A percentile compares a stretch with the other conserved stretches of the same genome.
phyloP scores from a whole-genome alignment of 768 basidiomycete genomes.

The Krasilnikovozyma curviuscula region DNA sequence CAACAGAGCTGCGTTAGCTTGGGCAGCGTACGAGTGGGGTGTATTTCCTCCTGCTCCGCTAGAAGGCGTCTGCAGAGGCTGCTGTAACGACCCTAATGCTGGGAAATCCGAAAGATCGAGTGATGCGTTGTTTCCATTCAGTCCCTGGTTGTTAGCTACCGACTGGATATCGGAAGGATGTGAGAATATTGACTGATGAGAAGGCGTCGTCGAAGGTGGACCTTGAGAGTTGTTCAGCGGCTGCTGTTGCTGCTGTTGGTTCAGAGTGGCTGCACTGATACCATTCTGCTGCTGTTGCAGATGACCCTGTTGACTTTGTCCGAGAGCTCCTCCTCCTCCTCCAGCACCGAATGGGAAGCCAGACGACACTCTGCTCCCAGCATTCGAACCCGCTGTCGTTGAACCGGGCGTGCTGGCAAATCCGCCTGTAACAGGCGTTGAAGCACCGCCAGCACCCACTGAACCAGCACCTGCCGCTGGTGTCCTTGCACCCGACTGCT shows the following conservation, averaged over 20 bases:
- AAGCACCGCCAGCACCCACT: too few relatives aligned
- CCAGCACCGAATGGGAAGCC: constrained; percentile 1
- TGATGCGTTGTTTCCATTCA: not conserved
- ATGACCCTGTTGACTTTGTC: not conserved
- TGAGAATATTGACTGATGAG: constrained; percentile 12
- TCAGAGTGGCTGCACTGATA: not conserved
- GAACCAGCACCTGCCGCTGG: constrained; percentile 3
- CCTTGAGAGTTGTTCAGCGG: constrained; percentile 2
- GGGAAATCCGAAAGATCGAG: not conserved
- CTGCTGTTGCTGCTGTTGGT: constrained; percentile 1
- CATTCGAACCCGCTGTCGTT: too few relatives aligned
- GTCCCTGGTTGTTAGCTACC: too few relatives aligned
- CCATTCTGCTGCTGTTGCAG: constrained; percentile 3
- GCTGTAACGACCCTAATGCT: not conserved
- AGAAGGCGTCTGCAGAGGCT: not conserved
- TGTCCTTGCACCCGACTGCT: constrained; percentile 6
- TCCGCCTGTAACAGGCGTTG: too few relatives aligned
- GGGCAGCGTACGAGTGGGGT: constrained; percentile 8
- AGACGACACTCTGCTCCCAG: not conserved
- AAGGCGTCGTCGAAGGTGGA: constrained; percentile 9
- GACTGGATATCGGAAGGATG: not conserved
- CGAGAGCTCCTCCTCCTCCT: not conserved
- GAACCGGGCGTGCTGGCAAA: too few relatives aligned
- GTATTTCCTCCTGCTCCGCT: not conserved
- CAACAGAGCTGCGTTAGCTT: too few relatives aligned